Conservation (phyloP, 169 alveolate genomes). For the Babesia microti region DNA sequence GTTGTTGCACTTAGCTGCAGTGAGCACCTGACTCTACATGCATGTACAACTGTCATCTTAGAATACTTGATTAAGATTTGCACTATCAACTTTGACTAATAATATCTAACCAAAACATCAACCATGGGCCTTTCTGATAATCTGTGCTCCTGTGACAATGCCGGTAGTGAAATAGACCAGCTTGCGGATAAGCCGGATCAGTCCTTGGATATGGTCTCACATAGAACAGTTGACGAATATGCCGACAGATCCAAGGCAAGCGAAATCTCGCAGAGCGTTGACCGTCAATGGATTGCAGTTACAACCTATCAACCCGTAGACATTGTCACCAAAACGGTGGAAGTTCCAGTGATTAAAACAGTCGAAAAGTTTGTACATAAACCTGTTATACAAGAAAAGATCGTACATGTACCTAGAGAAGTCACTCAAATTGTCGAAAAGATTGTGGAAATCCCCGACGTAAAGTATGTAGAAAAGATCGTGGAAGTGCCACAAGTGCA, state of each 20-base stretch:
- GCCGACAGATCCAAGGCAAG: slow-evolving; percentile 52
- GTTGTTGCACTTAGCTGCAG: no score
- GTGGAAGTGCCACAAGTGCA: slow-evolving; percentile 75
- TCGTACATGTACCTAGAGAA: slow-evolving; percentile 70
- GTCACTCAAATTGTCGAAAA: slow-evolving; percentile 73
- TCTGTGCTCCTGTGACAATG: no score
- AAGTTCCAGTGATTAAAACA: slow-evolving; percentile 61
- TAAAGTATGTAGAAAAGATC: slow-evolving; percentile 69
- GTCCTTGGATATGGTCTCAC: no score
- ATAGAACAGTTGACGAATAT: slow-evolving; percentile 40
- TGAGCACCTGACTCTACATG: no score
- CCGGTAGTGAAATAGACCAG: no score
- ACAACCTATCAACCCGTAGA: slow-evolving; percentile 80
- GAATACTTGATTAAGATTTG: no score
- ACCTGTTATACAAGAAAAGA: slow-evolving; percentile 69
- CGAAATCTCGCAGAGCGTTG: slow-evolving; percentile 39
- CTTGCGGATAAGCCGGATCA: no score
- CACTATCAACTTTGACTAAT: no score
- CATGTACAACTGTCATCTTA: no score
- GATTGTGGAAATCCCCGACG: slow-evolving; percentile 75
- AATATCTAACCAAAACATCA: no score
- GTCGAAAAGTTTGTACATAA: slow-evolving; percentile 61
- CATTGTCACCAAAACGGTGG: slow-evolving; percentile 63
- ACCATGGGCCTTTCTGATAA: no score
- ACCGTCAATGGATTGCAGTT: slow-evolving; percentile 66